A percentile compares a stretch with the other conserved stretches of the same genome.
Conservation (phyloP, 1,284 basidiomycete species). For the Fistulinella cinereoalba region DNA sequence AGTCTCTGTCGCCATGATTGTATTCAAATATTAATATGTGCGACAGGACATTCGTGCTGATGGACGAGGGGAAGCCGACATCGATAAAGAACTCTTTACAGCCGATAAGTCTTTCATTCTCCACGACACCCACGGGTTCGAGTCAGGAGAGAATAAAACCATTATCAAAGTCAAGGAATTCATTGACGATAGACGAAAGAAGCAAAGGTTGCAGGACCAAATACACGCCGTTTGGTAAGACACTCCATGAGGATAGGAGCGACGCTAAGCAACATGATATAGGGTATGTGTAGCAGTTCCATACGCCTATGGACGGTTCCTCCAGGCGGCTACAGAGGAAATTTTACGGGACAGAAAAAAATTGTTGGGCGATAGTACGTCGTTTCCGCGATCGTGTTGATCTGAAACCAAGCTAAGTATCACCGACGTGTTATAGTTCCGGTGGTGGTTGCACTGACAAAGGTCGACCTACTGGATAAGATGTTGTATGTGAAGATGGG, state of each 20-base stretch:
- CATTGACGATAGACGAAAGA: conserved; percentile 2
- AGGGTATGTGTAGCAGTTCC: conserved; percentile 18
- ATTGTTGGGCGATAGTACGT: conserved; percentile 13
- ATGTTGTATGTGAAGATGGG: neutral
- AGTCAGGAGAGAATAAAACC: conserved; percentile 11
- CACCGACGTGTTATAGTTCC: neutral
- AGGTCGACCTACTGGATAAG: neutral
- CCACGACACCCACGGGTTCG: conserved; percentile 21
- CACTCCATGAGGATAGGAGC: neutral
- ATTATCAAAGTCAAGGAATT: conserved; percentile 7
- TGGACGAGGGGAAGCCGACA: conserved; percentile 1
- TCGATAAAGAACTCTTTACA: conserved; percentile 12
- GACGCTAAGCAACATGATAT: neutral
- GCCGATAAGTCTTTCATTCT: conserved; percentile 13
- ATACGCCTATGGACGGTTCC: conserved; percentile 12
- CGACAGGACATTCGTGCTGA: too few species aligned
- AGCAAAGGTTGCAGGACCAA: conserved; percentile 5
- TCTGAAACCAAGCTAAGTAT: neutral
- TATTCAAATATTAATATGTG: too few species aligned
- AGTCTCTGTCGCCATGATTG: too few species aligned
- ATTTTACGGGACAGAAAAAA: conserved; percentile 12
- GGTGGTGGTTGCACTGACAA: neutral
- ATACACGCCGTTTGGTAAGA: conserved; percentile 19
- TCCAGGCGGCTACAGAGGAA: conserved; percentile 12
- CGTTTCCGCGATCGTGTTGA: neutral